Base-by-base conservation (phyloP, 1,139 yeast genomes). In the Saccharomyces hybrid region DNA sequence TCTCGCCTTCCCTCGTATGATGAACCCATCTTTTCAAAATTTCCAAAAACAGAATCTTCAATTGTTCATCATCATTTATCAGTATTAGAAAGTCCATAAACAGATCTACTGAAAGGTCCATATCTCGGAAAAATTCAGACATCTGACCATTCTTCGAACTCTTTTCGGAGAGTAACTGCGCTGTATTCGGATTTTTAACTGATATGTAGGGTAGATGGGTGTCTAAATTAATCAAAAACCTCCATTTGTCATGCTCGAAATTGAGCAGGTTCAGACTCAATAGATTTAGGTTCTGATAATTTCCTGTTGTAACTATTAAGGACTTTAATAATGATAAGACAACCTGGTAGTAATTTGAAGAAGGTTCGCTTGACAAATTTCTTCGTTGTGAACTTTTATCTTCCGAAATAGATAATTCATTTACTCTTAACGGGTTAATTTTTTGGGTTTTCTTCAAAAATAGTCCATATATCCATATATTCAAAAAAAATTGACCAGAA, bases 381-480 rank as follows among this genome's bases (percentile, higher is more conserved):
- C 4, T 11, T 14, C 23, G 11, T 23, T 26, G 13, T 26, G n/a
- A 13, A 26, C 14, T 26, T 46, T 46, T 26, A 28, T 46, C 38
- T 13, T 32, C 19, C 38, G 38, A 32, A 13, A 32, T 32, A 9
- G 38, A 32, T n/a, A 50, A 27, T 49, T 55, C 48, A 41, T 57
- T 50, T 9, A 54, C 51, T 51, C 54, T 51, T 59, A 68, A 8
- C 73, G 75, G 66, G 38, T 59, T 55, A 9, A 61, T 19, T 9
- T 73, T 78, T 49, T 76, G 71, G 9, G 72, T 61, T 31, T 70
- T 71, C 48, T 72, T 73, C 52, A 83, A 72, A 64, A 79, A 86
- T 31, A 80, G 69, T 42, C 77, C 72, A 62, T 85, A 83, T 1
- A 80, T 74, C 96, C 96, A 89, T 23, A 88, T 78, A 66, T 48